Evolutionary conservation across 1,139 yeast genomes (phyloP).

Genomic region (Pichia sp.): DNA sequence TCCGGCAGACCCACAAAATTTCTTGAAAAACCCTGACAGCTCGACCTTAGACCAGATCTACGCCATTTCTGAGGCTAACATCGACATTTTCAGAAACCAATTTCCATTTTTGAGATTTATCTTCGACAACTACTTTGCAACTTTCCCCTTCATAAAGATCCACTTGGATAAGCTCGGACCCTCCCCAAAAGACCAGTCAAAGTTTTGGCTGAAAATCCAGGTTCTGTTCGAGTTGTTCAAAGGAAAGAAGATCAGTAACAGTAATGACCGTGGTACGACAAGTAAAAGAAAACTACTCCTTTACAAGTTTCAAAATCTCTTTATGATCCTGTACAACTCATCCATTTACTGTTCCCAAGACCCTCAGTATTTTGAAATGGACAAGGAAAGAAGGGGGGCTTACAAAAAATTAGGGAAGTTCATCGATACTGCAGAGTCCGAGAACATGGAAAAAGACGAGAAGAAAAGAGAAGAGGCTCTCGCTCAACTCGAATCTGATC

Average conservation of each 20-base stretch:
- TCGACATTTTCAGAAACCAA: conserved; percentile 29
- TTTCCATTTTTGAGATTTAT: conserved; percentile 70
- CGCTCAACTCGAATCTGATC: conserved; percentile 1
- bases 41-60: conserved; percentile 17
- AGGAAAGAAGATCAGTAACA: conserved; percentile 59
- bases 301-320: conserved; percentile 53
- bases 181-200: conserved; percentile 30
- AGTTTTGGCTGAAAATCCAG: conserved; percentile 82
- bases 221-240: conserved; percentile 76
- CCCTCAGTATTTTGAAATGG: conserved; percentile 41
- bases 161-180: conserved; percentile 29
- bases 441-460: conserved; percentile 16
- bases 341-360: conserved; percentile 65
- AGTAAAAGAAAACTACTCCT: conserved; percentile 70
- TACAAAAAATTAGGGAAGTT: conserved; percentile 51
- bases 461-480: conserved; percentile 18
- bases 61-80: conserved; percentile 18
- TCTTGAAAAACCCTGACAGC: conserved; percentile 14
- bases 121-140: conserved; percentile 54
- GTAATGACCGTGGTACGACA: conserved; percentile 65
- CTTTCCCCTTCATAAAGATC: conserved; percentile 68
- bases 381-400: conserved; percentile 38
- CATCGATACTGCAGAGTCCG: conserved; percentile 32
- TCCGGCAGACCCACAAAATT: conserved; percentile 32
- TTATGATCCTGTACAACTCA: conserved; percentile 69